phyloP scores from a whole-genome alignment of 805 yeast genomes.

The Suhomyces pyralidae region DNA sequence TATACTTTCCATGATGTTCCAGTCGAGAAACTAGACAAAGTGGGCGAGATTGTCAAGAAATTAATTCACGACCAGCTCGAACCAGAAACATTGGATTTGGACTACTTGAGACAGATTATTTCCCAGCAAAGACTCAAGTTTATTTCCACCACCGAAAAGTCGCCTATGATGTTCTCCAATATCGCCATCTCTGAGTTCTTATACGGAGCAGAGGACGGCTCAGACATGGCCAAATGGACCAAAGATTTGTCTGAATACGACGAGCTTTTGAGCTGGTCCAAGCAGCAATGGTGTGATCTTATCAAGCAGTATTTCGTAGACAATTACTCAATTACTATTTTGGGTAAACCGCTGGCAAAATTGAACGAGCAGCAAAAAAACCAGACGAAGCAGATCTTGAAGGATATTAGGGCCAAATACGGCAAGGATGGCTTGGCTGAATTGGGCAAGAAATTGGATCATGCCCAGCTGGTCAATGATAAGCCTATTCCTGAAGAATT shows the following conservation, averaged over 20 bases:
- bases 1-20: slow-evolving; percentile 73
- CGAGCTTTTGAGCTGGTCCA: slow-evolving; percentile 54
- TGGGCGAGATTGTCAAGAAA: slow-evolving; percentile 49
- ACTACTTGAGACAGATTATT: slow-evolving; percentile 63
- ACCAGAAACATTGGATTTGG: slow-evolving; percentile 54
- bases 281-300: slow-evolving; percentile 63
- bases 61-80: slow-evolving; percentile 53
- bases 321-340: slow-evolving; percentile 60
- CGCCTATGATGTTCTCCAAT: slow-evolving; percentile 57
- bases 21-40: slow-evolving; percentile 52
- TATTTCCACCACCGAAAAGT: slow-evolving; percentile 59
- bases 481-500: slow-evolving; percentile 71
- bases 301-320: slow-evolving; percentile 53
- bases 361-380: slow-evolving; percentile 53
- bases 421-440: slow-evolving; percentile 60
- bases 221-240: slow-evolving; percentile 54
- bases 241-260: slow-evolving; percentile 61
- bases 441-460: slow-evolving; percentile 49
- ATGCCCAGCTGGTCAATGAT: slow-evolving; percentile 68
- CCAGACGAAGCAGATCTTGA: slow-evolving; percentile 47
- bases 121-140: slow-evolving; percentile 62
- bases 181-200: slow-evolving; percentile 75
- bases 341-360: slow-evolving; percentile 67
- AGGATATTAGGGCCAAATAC: slow-evolving; percentile 48
- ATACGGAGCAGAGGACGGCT: slow-evolving; percentile 67